Base-by-base conservation (phyloP, 495 filamentous ascomycete species). In the Aspergillus sclerotiicarbonarius region DNA sequence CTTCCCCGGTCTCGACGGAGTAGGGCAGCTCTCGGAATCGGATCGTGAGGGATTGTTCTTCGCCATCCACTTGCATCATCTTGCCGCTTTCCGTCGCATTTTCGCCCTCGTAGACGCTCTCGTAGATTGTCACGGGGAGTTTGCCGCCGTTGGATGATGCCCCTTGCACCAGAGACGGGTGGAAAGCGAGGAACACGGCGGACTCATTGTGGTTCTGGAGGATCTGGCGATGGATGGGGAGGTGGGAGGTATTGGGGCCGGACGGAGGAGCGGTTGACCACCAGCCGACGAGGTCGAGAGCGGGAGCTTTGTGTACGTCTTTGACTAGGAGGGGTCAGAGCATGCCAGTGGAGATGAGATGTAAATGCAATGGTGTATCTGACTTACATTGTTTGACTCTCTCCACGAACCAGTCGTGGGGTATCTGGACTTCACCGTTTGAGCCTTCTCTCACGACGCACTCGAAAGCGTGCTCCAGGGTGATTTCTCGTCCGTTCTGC, bases 201-300 rank as follows among this genome's bases (percentile, higher is more conserved):
- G 91, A 91, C 67, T 98, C 94, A 62, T 93, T 96, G 65, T 88
- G 82, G 29, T 81, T 65, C 50, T 85, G 72, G 61, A 91, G 80
- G 46, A 95, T 84, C 63, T 90, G 87, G 54, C 79, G 79, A 70
- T 96, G 90, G 59, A 96, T 83, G 9, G 87, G 82, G 15, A 96
- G 79, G 66, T 90, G 78, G 53, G 78, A 64, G 19, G 74, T 59
- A 58, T 83, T 70, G 0, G 94, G 95, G 4, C 91, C 91, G 41
- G 85, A 81, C 8, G 82, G 75, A 21, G 91, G 84, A 19, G 90
- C 77, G 9, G 90, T 84, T n/a, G 91, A 89, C 79, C 93, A 99
- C 91, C 93, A 96, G 71, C 91, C 94, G 35, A 97, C 90, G 19
- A 98, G 80, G 62, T 98, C 94, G 37, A 96, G 86, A 9, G 82